These are phyloP conservation scores for Oehlia diaphana DNA, from an alignment of 192 early-diverging fungal species.

Conservation along the genomic window DNA sequence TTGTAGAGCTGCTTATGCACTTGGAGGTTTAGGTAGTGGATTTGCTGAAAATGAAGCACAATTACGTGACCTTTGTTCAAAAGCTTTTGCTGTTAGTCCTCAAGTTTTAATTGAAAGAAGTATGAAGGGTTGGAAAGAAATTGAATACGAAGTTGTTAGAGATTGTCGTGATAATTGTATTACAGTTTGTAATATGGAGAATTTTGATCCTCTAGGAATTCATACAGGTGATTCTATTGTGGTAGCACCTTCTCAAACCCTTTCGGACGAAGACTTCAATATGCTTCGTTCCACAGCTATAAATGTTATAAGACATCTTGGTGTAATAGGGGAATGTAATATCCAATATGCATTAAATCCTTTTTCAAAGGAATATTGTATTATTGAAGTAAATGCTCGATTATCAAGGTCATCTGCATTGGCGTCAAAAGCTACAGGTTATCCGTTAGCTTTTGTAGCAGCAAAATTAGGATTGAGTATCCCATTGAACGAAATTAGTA, in stretches of 20 bases:
- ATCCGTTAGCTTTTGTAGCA: constrained; percentile 96
- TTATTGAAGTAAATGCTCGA: constrained; percentile 98
- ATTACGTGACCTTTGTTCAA: constrained; percentile 75
- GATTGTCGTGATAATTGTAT: constrained; percentile 98
- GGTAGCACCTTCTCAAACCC: constrained; percentile 95
- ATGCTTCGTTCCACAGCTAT: constrained; percentile 95
- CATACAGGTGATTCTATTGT: constrained; percentile 99
- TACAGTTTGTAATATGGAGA: constrained; percentile 99
- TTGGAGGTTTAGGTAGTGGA: constrained; percentile 97
- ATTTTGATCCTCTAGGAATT: constrained; percentile 98
- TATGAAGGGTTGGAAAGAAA: constrained; percentile 99
- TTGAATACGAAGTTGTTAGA: constrained; percentile 99
- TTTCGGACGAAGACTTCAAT: constrained; percentile 93
- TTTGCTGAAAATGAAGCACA: constrained; percentile 80
- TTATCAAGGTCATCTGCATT: constrained; percentile 84
- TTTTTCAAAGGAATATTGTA: constrained; percentile 78
- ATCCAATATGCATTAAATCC: constrained; percentile 97
- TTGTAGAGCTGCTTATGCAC: constrained; percentile 89
- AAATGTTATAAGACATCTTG: constrained; percentile 93
- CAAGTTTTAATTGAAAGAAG: constrained; percentile 94
- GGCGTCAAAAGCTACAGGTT: constrained; percentile 97
- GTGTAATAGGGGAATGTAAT: constrained; percentile 98
- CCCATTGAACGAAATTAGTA: constrained; percentile 82
- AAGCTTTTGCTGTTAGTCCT: constrained; percentile 83
- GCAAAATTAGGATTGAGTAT: constrained; percentile 95